These are phyloP conservation scores for Schrenkiella parvula DNA, from an alignment of 345 rosid genomes.

Conservation along the genomic window DNA sequence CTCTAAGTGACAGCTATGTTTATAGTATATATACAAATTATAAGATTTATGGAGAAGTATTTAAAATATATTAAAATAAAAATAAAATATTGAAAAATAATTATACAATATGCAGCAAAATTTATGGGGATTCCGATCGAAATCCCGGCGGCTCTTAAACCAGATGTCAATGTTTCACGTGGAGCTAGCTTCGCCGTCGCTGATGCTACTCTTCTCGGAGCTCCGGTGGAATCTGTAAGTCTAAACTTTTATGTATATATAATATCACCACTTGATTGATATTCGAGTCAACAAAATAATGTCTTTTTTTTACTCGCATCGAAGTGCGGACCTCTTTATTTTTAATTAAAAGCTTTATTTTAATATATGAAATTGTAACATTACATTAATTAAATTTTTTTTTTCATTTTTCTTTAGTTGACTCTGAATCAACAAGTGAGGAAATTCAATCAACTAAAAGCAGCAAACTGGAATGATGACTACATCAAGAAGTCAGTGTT, in stretches of 20 bases:
- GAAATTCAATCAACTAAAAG: slow-evolving; percentile 15
- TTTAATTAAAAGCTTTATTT: background rate
- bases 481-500: slow-evolving; percentile 11
- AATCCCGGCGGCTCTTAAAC: slow-evolving; percentile 16
- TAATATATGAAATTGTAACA: background rate
- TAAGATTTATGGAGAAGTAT: too few relatives aligned
- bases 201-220: slow-evolving; percentile 33
- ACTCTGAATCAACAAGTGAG: slow-evolving; percentile 25
- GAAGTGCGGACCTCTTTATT: too few relatives aligned
- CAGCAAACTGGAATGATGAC: slow-evolving; percentile 23
- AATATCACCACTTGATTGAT: background rate
- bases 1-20: background rate
- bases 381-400: background rate
- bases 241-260: background rate
- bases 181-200: slow-evolving; percentile 36
- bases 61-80: too few relatives aligned
- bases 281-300: background rate
- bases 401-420: background rate
- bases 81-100: background rate
- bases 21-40: too few relatives aligned
- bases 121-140: slow-evolving; percentile 13
- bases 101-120: slow-evolving; percentile 13
- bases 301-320: too few relatives aligned
- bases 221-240: slow-evolving; percentile 29
- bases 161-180: slow-evolving; percentile 13